These are phyloP conservation scores for Paxillus rubicundulus DNA, from an alignment of 768 basidiomycete genomes.

Conservation along the genomic window DNA sequence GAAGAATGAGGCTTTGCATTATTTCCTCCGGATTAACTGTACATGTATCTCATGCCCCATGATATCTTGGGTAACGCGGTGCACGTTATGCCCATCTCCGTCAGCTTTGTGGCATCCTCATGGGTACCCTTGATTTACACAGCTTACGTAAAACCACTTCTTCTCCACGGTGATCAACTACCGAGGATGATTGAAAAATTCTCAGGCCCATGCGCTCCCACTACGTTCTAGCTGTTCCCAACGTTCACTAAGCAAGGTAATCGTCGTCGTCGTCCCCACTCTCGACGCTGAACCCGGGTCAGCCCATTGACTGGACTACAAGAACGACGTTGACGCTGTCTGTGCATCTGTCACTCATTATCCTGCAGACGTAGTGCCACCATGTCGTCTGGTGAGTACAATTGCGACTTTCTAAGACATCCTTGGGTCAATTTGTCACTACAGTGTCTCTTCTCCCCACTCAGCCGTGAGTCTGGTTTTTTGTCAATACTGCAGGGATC, in stretches of 20 bases:
- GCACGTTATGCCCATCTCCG: neutral
- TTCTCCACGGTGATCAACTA: conserved; percentile 5
- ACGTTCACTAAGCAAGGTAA: conserved; percentile 7
- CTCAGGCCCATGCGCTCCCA: conserved; percentile 5
- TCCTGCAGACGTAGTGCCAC: conserved; percentile 1
- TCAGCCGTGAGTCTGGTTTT: conserved; percentile 4
- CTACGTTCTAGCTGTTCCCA: conserved; percentile 7
- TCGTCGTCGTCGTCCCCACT: neutral
- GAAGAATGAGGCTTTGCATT: conserved; percentile 2
- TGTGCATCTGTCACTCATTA: neutral
- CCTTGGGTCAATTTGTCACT: neutral
- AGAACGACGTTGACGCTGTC: neutral
- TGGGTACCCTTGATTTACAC: neutral
- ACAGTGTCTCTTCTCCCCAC: neutral
- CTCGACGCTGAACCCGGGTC: neutral
- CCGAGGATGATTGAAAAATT: conserved; percentile 15
- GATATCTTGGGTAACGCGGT: too few relatives aligned
- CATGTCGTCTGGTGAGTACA: conserved; percentile 15
- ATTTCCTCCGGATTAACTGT: conserved; percentile 12
- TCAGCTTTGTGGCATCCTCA: conserved; percentile 4
- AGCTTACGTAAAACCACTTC: conserved; percentile 20
- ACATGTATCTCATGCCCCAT: conserved; percentile 3
- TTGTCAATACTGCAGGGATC: neutral
- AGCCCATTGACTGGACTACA: neutral
- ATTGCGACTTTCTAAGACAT: neutral